These are phyloP conservation scores for Gnaphalium uliginosum DNA, from an alignment of 129 eudicot genomes.

Conservation along the genomic window DNA sequence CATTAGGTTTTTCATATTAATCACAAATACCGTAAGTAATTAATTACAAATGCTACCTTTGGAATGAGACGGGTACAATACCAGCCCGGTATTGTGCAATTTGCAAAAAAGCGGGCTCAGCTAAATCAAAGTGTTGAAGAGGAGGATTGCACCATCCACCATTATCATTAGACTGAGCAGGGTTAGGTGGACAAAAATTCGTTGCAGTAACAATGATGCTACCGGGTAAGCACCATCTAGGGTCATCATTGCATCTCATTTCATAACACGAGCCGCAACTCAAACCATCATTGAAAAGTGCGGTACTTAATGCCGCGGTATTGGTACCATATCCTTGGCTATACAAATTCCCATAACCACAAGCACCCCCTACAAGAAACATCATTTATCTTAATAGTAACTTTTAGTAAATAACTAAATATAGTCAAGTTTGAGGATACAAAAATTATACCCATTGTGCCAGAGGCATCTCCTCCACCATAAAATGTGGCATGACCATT, in stretches of 20 bases:
- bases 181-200: slow-evolving; percentile 85
- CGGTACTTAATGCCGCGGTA: slow-evolving; percentile 82
- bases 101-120: slow-evolving; percentile 84
- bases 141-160: slow-evolving; percentile 98
- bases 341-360: slow-evolving; percentile 85
- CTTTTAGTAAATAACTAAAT: not conserved
- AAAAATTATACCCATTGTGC: slow-evolving; percentile 69
- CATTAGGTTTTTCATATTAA: not conserved
- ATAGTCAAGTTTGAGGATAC: not conserved
- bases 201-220: slow-evolving; percentile 68
- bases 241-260: slow-evolving; percentile 60
- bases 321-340: slow-evolving; percentile 80
- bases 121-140: slow-evolving; percentile 77
- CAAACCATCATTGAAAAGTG: slow-evolving; percentile 71
- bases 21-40: not conserved
- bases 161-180: slow-evolving; percentile 56
- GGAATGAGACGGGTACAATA: slow-evolving; percentile 71
- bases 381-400: not conserved
- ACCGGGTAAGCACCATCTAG: slow-evolving; percentile 68
- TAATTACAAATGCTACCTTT: slow-evolving; percentile 43
- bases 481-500: slow-evolving; percentile 81
- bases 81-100: slow-evolving; percentile 83
- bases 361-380: slow-evolving; percentile 70
- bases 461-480: slow-evolving; percentile 91
- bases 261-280: slow-evolving; percentile 83